phyloP scores from a whole-genome alignment of 2,329 filamentous ascomycete species.

The Trichothecium sympodiale region DNA sequence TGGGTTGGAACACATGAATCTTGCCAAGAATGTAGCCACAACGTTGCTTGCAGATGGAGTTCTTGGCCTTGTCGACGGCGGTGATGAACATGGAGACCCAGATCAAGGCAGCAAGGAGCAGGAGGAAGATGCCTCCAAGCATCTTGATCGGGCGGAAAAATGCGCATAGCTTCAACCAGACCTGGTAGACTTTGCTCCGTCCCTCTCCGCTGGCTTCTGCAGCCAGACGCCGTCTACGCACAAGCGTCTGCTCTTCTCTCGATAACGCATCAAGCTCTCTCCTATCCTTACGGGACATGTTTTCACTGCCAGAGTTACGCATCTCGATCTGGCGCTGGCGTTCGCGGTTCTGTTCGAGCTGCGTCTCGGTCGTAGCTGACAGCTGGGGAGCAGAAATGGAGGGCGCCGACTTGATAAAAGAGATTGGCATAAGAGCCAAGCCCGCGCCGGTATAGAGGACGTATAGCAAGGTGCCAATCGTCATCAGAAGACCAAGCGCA shows the following conservation, averaged over 20 bases:
- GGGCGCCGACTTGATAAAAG: constrained; percentile 85
- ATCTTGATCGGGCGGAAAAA: constrained; percentile 84
- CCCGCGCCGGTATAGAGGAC: constrained; percentile 81
- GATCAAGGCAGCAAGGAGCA: constrained; percentile 63
- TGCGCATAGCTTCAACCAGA: constrained; percentile 72
- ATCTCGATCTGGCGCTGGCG: constrained; percentile 85
- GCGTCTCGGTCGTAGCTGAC: constrained; percentile 63
- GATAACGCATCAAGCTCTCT: constrained; percentile 79
- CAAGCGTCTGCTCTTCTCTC: constrained; percentile 83
- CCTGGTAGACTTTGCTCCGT: constrained; percentile 59
- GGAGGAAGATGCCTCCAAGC: constrained; percentile 67
- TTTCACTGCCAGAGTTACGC: constrained; percentile 65
- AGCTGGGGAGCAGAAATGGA: constrained; percentile 73
- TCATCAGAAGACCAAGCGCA: constrained; percentile 76
- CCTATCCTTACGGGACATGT: constrained; percentile 73
- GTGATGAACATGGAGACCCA: constrained; percentile 94
- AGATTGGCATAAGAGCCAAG: constrained; percentile 77
- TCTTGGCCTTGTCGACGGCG: constrained; percentile 89
- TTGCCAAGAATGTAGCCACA: constrained; percentile 86
- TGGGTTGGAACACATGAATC: constrained; percentile 87
- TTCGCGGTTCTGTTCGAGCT: constrained; percentile 80
- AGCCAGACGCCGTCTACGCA: constrained; percentile 78
- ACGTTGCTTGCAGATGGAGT: constrained; percentile 79
- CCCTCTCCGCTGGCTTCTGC: constrained; percentile 71
- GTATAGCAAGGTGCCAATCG: constrained; percentile 76